Base-by-base conservation (phyloP, 2,329 filamentous ascomycete genomes). In the Ophiosphaerella herpotricha region DNA sequence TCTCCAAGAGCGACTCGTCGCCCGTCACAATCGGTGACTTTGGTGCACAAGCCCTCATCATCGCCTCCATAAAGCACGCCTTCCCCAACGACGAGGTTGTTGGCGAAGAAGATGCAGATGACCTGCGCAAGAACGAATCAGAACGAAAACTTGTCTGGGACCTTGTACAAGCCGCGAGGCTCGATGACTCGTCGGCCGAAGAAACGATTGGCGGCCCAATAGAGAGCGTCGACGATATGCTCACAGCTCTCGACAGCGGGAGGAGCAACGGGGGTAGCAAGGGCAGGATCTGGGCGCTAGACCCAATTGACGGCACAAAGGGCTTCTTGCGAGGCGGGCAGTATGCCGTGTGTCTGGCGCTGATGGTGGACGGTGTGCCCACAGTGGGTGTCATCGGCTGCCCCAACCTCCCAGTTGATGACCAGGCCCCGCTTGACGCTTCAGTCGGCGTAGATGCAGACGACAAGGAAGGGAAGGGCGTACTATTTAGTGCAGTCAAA, bases 11-110 rank as follows among this genome's bases (percentile, higher is more conserved):
- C 75, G 94, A 99, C 81, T 91, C 90, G 72, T 96, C 92, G 8
- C 94, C 94, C 59, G 94, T 99, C 66, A 99, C 94, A 14, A 94
- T 97, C 65, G 94, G 93, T 73, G 94, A 99, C 78, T 97, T 96
- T 74, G 94, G 94, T 68, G 95, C 94, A 33, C 94, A 99, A 79
- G 92, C 94, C 29, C 85, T 99, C 60, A 96, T 99, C 75, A 96
- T 97, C 69, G 83, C 87, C 49, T 93, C 93, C 24, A 87, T 99
- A 61, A 87, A 87, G 75, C 85, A 90, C 75, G 90, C 89, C 75
- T 99, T 99, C 79, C 94, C 94, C 14, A 71, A 85, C 32, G 94
- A 99, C 70, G 88, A 90, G 73, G 89, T 99, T 57, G 90, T 99
- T 36, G 94, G 90, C 61, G 94, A 99, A 76, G 94, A 99, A 76